Evolutionary conservation across 192 early-diverging fungal genomes (phyloP).

Genomic region (Funneliformis geosporum): DNA sequence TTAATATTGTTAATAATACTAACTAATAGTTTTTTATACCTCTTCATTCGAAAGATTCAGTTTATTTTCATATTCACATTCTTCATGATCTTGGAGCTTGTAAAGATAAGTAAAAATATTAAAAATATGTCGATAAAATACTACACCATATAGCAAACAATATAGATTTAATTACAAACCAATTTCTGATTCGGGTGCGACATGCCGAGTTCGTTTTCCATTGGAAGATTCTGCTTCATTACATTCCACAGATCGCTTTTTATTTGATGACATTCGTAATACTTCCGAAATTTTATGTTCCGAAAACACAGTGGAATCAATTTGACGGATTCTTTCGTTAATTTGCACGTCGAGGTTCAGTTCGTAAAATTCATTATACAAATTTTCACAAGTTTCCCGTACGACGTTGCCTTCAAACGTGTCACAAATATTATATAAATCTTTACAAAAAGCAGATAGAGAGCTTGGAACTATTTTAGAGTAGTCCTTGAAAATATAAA

Average conservation of each 20-base stretch:
- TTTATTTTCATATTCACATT: background rate
- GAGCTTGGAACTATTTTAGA: background rate
- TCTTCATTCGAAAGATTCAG: background rate
- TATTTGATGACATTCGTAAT: background rate
- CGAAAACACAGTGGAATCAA: background rate
- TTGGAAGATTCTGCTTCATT: background rate
- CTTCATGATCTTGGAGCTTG: background rate
- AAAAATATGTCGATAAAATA: background rate
- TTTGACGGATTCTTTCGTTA: background rate
- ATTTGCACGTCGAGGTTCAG: background rate
- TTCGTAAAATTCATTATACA: conserved; percentile 8
- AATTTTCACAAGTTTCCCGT: background rate
- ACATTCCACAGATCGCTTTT: background rate
- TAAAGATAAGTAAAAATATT: background rate
- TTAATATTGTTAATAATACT: background rate
- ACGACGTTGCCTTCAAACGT: background rate
- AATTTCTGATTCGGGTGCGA: background rate
- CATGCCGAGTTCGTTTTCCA: background rate
- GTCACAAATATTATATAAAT: conserved; percentile 12
- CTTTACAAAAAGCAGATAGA: background rate
- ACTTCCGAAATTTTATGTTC: background rate
- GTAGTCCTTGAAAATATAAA: background rate
- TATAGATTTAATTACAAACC: conserved; percentile 9
- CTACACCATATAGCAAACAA: background rate
- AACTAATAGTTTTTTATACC: conserved; percentile 3